These are phyloP conservation scores for Pinus tabuliformis DNA, from an alignment of 75 land plant species.

Conservation along the genomic window DNA sequence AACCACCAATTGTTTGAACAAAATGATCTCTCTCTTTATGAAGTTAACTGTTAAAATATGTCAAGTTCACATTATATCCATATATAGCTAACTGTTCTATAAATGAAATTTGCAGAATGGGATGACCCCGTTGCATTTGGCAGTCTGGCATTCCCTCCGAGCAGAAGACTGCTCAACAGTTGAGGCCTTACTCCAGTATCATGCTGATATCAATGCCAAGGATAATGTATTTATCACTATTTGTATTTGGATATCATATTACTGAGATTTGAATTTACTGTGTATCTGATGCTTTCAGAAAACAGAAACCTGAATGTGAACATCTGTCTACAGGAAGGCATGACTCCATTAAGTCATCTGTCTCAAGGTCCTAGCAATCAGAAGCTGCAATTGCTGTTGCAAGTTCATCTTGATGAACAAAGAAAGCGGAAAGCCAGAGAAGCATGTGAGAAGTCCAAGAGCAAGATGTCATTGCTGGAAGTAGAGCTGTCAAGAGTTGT, in stretches of 20 bases:
- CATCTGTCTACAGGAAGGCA: constrained; percentile 49
- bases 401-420: constrained; percentile 59
- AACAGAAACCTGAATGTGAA: neutral
- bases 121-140: constrained; percentile 92
- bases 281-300: constrained; percentile 1
- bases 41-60: constrained; percentile 11
- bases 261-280: neutral
- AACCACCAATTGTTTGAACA: neutral
- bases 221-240: constrained; percentile 57
- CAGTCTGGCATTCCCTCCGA: constrained; percentile 75
- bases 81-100: neutral
- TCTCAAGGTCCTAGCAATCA: constrained; percentile 62
- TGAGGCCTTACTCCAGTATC: constrained; percentile 56
- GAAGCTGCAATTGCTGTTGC: constrained; percentile 55
- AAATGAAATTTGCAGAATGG: constrained; percentile 68
- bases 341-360: constrained; percentile 80
- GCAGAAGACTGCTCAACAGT: constrained; percentile 60
- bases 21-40: neutral
- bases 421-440: constrained; percentile 54
- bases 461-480: constrained; percentile 78
- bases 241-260: neutral
- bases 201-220: constrained; percentile 74
- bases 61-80: neutral
- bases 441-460: constrained; percentile 60
- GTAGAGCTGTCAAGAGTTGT: constrained; percentile 54